phyloP scores from a whole-genome alignment of 2,329 filamentous ascomycete species.

The Fusarium liriodendri region DNA sequence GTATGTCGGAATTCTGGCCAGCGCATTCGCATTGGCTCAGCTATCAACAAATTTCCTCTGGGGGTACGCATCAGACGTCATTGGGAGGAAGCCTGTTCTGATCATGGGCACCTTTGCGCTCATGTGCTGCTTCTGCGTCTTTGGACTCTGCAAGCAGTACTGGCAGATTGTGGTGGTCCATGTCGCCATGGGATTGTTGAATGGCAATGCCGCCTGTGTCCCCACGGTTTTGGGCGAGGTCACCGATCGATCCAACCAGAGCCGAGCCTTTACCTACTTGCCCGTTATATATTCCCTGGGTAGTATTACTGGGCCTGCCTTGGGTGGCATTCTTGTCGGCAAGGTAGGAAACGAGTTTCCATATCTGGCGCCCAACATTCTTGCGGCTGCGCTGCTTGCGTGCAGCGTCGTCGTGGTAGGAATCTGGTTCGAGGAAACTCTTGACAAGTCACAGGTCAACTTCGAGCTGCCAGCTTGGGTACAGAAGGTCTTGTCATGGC shows the following conservation, averaged over 20 bases:
- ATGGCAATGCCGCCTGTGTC: constrained; percentile 94
- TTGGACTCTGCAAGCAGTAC: constrained; percentile 86
- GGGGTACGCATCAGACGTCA: constrained; percentile 69
- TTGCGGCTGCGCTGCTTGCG: constrained; percentile 78
- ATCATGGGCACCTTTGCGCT: constrained; percentile 85
- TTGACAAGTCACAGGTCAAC: constrained; percentile 47
- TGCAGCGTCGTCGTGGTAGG: constrained; percentile 78
- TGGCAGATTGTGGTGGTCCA: constrained; percentile 90
- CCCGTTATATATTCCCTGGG: constrained; percentile 97
- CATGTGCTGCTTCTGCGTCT: constrained; percentile 82
- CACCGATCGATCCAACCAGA: constrained; percentile 95
- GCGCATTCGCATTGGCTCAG: constrained; percentile 91
- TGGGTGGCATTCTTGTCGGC: constrained; percentile 87
- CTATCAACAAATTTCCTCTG: constrained; percentile 84
- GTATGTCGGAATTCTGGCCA: constrained; percentile 91
- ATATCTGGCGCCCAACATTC: constrained; percentile 85
- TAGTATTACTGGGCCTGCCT: constrained; percentile 88
- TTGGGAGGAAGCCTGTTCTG: constrained; percentile 80
- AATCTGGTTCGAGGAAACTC: constrained; percentile 88
- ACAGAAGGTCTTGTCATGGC: constrained; percentile 45
- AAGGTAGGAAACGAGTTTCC: constrained; percentile 74
- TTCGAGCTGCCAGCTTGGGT: constrained; percentile 51
- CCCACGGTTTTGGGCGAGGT: constrained; percentile 95
- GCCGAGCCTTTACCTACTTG: constrained; percentile 90
- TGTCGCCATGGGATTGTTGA: constrained; percentile 89